These are phyloP conservation scores for Biancaea sappan DNA, from an alignment of 306 rosid species.

Conservation along the genomic window DNA sequence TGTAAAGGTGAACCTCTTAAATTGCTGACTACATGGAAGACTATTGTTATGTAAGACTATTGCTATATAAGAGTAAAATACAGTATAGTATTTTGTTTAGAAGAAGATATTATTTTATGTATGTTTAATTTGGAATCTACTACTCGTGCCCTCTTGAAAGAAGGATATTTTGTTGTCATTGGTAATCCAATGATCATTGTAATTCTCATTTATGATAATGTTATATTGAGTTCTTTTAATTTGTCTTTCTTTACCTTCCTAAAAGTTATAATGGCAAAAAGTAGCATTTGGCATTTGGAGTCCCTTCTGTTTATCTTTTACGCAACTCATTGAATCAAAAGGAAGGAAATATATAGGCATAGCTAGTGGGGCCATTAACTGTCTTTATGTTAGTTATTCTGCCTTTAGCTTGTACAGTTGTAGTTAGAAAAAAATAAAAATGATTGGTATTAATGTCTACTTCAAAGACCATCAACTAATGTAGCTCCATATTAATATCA, in stretches of 20 bases:
- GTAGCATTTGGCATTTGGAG: neutral
- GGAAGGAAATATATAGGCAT: neutral
- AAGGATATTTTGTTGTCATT: constrained; percentile 72
- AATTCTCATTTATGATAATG: neutral
- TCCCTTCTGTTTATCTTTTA: constrained; percentile 3
- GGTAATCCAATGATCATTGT: constrained; percentile 42
- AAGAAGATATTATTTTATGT: no score
- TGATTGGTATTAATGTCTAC: neutral
- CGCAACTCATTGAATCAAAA: neutral
- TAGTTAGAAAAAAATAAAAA: neutral
- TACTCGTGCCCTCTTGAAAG: constrained; percentile 67
- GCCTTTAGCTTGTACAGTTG: neutral
- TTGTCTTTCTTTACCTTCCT: neutral
- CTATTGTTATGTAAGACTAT: no score
- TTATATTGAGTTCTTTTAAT: neutral
- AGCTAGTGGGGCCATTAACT: neutral
- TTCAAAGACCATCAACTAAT: neutral
- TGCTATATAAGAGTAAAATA: no score
- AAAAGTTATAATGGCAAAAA: neutral
- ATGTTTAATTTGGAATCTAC: no score
- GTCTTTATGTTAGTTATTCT: neutral
- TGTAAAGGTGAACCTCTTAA: no score
- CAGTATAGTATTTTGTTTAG: no score
- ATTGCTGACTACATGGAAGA: no score
- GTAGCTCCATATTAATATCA: neutral